Conservation (phyloP, 1,284 basidiomycete species). For the Tylopilus sp. region DNA sequence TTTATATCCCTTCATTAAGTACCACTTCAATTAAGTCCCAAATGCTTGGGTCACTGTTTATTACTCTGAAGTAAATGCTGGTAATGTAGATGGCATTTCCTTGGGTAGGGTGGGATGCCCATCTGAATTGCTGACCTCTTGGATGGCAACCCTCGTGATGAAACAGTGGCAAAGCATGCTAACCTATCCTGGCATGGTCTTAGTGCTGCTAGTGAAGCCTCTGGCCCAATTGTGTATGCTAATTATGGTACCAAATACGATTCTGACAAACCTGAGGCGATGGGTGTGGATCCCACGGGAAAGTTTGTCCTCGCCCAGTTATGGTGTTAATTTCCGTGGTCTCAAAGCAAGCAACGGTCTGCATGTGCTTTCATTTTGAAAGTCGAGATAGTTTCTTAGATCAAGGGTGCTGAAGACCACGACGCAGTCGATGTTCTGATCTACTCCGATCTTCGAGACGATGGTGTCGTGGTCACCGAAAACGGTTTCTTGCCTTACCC, state of each 20-base stretch:
- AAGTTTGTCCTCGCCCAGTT: slow-evolving; percentile 84
- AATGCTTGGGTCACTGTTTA: slow-evolving; percentile 79
- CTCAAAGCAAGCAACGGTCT: slow-evolving; percentile 52
- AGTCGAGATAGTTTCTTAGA: slow-evolving; percentile 38
- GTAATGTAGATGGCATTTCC: slow-evolving; percentile 53
- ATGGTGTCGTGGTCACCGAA: slow-evolving; percentile 75
- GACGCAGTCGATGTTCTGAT: slow-evolving; percentile 77
- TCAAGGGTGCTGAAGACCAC: slow-evolving; percentile 78
- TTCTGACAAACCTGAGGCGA: slow-evolving; percentile 57
- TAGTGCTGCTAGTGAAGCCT: slow-evolving; percentile 59
- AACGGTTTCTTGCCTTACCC: slow-evolving; percentile 83
- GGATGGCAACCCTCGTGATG: slow-evolving; percentile 59
- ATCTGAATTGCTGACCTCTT: slow-evolving; percentile 67
- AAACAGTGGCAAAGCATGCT: slow-evolving; percentile 54
- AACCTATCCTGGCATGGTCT: slow-evolving; percentile 71
- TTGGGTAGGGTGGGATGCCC: slow-evolving; percentile 53
- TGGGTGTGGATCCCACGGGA: slow-evolving; percentile 72
- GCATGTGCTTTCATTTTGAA: not conserved
- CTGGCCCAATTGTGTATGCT: slow-evolving; percentile 75
- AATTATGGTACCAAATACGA: slow-evolving; percentile 81
- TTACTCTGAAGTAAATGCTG: slow-evolving; percentile 78
- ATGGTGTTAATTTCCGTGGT: slow-evolving; percentile 81
- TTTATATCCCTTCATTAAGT: too few relatives aligned
- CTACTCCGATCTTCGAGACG: slow-evolving; percentile 87
- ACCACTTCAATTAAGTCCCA: too few relatives aligned